Evolutionary conservation across 306 rosid genomes (phyloP).

Genomic region (Gynostemma pentaphyllum): DNA sequence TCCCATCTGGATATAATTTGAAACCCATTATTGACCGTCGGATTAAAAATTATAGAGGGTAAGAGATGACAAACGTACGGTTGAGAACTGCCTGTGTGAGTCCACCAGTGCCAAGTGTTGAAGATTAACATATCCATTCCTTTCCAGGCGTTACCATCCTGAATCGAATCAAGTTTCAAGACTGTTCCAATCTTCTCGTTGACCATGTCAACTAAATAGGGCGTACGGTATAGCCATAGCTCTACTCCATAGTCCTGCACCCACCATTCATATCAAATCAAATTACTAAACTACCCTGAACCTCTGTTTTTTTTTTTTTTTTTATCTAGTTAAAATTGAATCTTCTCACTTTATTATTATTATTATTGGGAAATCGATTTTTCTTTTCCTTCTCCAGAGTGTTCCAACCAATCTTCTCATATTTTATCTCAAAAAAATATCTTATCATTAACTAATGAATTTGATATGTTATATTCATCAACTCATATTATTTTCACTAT

Average conservation of each 20-base stretch:
- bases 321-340: too few species aligned
- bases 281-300: neutral
- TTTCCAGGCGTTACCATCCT: conserved; percentile 57
- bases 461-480: too few species aligned
- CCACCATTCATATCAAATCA: too few species aligned
- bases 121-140: conserved; percentile 72
- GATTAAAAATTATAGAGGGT: neutral
- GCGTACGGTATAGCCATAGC: conserved; percentile 48
- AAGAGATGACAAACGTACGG: conserved; percentile 38
- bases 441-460: too few species aligned
- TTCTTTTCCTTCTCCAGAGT: too few species aligned
- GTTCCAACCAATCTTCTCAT: too few species aligned
- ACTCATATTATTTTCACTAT: too few species aligned
- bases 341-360: too few species aligned
- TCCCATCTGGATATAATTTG: conserved; percentile 47
- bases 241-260: conserved; percentile 51
- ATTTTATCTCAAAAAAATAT: too few species aligned
- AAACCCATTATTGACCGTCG: neutral
- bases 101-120: conserved; percentile 99
- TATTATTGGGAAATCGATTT: too few species aligned
- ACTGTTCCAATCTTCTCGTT: conserved; percentile 55
- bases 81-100: conserved; percentile 68
- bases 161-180: conserved; percentile 69
- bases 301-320: neutral
- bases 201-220: conserved; percentile 67